Percentiles rank a stretch among this genome's conserved stretches.
phyloP scores from a whole-genome alignment of 2,329 filamentous ascomycete species.

The Monosporascus ibericus region DNA sequence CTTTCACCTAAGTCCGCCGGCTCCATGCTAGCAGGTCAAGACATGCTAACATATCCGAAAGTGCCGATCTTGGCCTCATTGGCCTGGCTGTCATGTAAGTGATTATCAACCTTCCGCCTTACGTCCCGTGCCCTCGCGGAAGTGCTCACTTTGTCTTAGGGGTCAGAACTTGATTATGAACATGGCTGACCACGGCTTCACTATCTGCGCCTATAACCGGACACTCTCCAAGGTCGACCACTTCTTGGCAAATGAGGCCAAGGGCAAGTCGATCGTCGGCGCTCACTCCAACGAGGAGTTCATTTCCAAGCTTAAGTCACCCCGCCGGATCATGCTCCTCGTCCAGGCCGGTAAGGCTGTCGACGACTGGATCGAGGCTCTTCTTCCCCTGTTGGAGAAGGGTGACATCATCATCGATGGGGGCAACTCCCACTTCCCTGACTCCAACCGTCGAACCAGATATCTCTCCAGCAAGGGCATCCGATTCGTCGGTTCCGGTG shows the following conservation, averaged over 20 bases:
- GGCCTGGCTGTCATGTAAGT: conserved; percentile 84
- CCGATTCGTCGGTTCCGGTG: conserved; percentile 92
- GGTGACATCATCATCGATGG: conserved; percentile 99
- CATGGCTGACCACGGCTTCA: conserved; percentile 89
- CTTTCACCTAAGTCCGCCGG: conserved; percentile 10
- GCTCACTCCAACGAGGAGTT: conserved; percentile 94
- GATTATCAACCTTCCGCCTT: conserved; percentile 1
- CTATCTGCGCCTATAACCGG: conserved; percentile 96
- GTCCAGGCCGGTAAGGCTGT: conserved; percentile 98
- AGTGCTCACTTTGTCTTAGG: conserved; percentile 31
- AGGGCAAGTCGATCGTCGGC: conserved; percentile 92
- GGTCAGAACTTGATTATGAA: conserved; percentile 86
- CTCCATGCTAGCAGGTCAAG: conserved; percentile 22
- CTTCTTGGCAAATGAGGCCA: conserved; percentile 86
- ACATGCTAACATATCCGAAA: conserved; percentile 54
- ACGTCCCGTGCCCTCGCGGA: conserved; percentile 2
- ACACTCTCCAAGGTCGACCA: conserved; percentile 97
- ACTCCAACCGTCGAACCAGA: conserved; percentile 93
- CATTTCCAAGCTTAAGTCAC: conserved; percentile 91
- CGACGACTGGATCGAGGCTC: conserved; percentile 96
- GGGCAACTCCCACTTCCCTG: conserved; percentile 98
- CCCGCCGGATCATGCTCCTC: conserved; percentile 95
- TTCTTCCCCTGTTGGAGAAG: conserved; percentile 74
- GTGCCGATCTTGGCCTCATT: conserved; percentile 87
- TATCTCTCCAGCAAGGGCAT: conserved; percentile 85